A percentile compares a stretch with the other conserved stretches of the same genome.
phyloP scores from a whole-genome alignment of 1,284 basidiomycete species.

The Ganoderma meredithae region DNA sequence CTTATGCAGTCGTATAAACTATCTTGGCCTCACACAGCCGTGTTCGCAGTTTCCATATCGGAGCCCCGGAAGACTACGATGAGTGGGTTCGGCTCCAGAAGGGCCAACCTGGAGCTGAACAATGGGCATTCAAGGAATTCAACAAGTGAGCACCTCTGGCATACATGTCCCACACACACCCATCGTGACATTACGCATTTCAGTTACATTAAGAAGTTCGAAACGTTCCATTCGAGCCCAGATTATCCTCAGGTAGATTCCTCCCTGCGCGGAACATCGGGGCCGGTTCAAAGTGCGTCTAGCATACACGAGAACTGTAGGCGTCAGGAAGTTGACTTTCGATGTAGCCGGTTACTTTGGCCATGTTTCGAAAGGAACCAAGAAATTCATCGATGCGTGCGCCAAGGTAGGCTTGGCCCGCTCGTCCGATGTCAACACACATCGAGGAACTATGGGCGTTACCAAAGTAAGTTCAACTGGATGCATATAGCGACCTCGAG shows the following conservation, averaged over 20 bases:
- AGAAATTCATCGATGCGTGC: slow-evolving; percentile 58
- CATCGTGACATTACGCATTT: neutral
- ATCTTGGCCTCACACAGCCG: neutral
- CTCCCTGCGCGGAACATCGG: slow-evolving; percentile 51
- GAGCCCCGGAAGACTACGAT: slow-evolving; percentile 73
- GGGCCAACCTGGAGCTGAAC: slow-evolving; percentile 55
- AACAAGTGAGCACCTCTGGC: slow-evolving; percentile 45
- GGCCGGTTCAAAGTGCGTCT: slow-evolving; percentile 53
- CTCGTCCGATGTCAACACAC: slow-evolving; percentile 58
- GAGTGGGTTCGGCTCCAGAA: slow-evolving; percentile 63
- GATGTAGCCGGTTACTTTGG: slow-evolving; percentile 41
- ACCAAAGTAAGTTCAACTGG: slow-evolving; percentile 50
- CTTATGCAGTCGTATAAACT: too few relatives aligned
- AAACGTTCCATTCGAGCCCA: slow-evolving; percentile 57
- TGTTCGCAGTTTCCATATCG: slow-evolving; percentile 64
- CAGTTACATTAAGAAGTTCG: slow-evolving; percentile 70
- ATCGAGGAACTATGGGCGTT: slow-evolving; percentile 57
- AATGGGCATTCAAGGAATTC: slow-evolving; percentile 70
- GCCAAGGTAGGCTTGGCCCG: slow-evolving; percentile 54
- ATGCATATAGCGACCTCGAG: neutral
- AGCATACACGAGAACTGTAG: neutral
- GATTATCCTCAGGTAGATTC: slow-evolving; percentile 54
- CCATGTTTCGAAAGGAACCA: slow-evolving; percentile 44
- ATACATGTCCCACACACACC: neutral
- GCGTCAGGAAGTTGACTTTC: neutral